These are phyloP conservation scores for Ophiostoma triangulosporum DNA, from an alignment of 2,329 filamentous ascomycete species.

Conservation along the genomic window DNA sequence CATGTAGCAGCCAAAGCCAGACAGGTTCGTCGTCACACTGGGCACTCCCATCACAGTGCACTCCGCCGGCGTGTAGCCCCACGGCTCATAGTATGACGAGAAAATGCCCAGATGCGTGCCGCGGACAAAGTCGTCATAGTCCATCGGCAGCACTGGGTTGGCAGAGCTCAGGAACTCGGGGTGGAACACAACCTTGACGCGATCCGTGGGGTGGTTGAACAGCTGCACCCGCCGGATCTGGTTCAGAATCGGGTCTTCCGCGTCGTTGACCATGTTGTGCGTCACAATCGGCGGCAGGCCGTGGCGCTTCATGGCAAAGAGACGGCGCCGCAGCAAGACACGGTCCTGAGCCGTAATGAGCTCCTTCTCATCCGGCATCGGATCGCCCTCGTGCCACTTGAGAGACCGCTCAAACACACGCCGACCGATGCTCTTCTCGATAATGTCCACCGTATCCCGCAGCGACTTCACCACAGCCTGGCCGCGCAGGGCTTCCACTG, in stretches of 20 bases:
- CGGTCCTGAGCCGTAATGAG: conserved; percentile 85
- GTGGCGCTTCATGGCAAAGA: conserved; percentile 94
- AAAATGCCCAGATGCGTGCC: conserved; percentile 94
- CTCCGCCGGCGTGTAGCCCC: conserved; percentile 96
- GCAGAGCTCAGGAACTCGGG: conserved; percentile 94
- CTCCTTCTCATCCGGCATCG: conserved; percentile 92
- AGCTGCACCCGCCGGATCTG: conserved; percentile 92
- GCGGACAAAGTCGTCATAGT: conserved; percentile 97
- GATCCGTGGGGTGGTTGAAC: conserved; percentile 89
- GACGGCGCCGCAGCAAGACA: conserved; percentile 74
- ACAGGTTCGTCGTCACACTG: conserved; percentile 94
- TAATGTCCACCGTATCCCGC: conserved; percentile 81
- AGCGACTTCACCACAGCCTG: conserved; percentile 96
- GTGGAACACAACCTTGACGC: conserved; percentile 96
- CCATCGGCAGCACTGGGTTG: conserved; percentile 86
- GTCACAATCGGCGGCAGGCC: conserved; percentile 89
- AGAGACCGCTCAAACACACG: conserved; percentile 90
- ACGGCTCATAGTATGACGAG: conserved; percentile 96
- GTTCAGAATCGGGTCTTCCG: conserved; percentile 86
- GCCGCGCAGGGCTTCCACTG: conserved; percentile 89
- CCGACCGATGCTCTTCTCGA: conserved; percentile 83
- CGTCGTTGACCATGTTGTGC: conserved; percentile 95
- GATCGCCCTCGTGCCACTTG: conserved; percentile 88
- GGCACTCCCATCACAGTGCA: conserved; percentile 99
- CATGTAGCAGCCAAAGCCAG: conserved; percentile 98